phyloP scores from a whole-genome alignment of 2,329 filamentous ascomycete species.

The Knufia fluminis region DNA sequence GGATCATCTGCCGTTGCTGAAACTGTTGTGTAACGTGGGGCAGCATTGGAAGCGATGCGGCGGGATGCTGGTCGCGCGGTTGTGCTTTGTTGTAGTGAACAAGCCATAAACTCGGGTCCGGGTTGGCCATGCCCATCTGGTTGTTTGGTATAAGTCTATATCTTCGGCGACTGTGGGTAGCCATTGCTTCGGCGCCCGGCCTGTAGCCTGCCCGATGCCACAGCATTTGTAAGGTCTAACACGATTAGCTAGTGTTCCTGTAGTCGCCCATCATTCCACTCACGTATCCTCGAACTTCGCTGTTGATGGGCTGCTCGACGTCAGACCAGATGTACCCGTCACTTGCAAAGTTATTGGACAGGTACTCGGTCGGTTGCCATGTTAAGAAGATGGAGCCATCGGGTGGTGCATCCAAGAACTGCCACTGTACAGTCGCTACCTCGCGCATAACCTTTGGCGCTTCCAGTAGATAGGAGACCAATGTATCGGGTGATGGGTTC shows the following conservation, averaged over 20 bases:
- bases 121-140: conserved; percentile 57
- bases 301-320: conserved; percentile 65
- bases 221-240: conserved; percentile 77
- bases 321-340: conserved; percentile 91
- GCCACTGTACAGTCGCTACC: conserved; percentile 83
- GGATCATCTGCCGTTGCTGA: conserved; percentile 46
- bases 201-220: conserved; percentile 73
- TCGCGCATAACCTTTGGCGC: conserved; percentile 81
- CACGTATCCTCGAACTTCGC: conserved; percentile 63
- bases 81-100: conserved; percentile 80
- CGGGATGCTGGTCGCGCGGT: conserved; percentile 61
- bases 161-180: conserved; percentile 69
- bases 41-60: conserved; percentile 44
- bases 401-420: conserved; percentile 70
- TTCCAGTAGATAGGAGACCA: conserved; percentile 72
- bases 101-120: conserved; percentile 79
- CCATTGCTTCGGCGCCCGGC: conserved; percentile 60
- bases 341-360: conserved; percentile 68
- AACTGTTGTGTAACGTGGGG: conserved; percentile 35
- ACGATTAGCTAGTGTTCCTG: conserved; percentile 11
- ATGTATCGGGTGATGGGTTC: conserved; percentile 63
- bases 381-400: conserved; percentile 77
- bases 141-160: conserved; percentile 74
- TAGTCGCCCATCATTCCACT: conserved; percentile 39
- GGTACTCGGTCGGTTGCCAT: conserved; percentile 72